Base-by-base conservation (phyloP, 805 yeast genomes). In the Saccharomycopsis malanga region DNA sequence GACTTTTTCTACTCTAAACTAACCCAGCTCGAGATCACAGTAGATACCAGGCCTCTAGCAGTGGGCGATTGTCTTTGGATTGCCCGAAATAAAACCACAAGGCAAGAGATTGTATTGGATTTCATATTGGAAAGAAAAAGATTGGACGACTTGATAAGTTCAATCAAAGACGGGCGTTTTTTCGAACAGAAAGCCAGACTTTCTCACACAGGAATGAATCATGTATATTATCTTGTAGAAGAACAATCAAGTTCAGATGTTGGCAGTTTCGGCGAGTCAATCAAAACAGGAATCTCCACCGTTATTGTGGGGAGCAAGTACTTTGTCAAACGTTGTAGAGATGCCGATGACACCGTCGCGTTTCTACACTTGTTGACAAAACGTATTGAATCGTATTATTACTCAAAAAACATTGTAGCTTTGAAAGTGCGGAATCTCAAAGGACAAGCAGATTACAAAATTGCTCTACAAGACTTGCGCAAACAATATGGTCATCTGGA, bases 21-120 rank as follows among this genome's bases (percentile, higher is more conserved):
- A 15, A 59, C 57, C 0, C 62, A 68, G 17, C 58, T 68, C 7
- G 81, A 79, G 0, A 67, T 83, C 1, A 61, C 65, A 3, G 68
- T 76, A 43, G 81, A 76, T 18, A 74, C 73, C 1, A 62, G 76
- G 41, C 68, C 85, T 1, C 67, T 93, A 24, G 66, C 93, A 0
- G 76, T 89, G 2, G 98, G 98, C 4, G 99, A 93, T 66, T 82
- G 83, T 1, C 53, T 83, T 7, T 93, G 98, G 98, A 71, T 88
- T 2, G 98, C 96, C 0, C 72, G 73, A 47, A 74, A 87, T 57
- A 74, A 67, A 44, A 55, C 50, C 0, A 74, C 85, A 0, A 71
- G 74, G 1, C 72, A 73, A 45, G 81, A 81, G 46, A 87, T 81
- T 3, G 82, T 86, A 0, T 64, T 93, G 15, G 84, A 91, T 60